A percentile compares a stretch with the other conserved stretches of the same genome.
Conservation (phyloP, 192 early-diverging fungal genomes). For the Mortierella alpina region DNA sequence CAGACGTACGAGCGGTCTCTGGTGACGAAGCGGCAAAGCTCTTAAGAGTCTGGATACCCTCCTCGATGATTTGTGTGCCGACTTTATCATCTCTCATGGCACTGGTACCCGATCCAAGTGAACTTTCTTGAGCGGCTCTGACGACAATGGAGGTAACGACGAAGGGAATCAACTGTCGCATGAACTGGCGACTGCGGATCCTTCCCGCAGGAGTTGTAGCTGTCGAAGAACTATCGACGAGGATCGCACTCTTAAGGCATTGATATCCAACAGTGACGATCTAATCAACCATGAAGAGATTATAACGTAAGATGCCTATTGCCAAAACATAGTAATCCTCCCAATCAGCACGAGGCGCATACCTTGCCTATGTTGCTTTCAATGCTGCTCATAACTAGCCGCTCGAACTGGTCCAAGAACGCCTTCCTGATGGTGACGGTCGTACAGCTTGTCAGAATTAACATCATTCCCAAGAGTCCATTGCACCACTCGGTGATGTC, state of each 20-base stretch:
- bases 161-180: conserved; percentile 44
- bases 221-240: conserved; percentile 18
- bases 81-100: conserved; percentile 23
- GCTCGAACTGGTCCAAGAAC: conserved; percentile 39
- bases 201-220: conserved; percentile 1
- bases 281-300: conserved; percentile 8
- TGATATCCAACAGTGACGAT: conserved; percentile 51
- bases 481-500: conserved; percentile 51
- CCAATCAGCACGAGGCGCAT: not conserved
- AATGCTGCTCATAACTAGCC: conserved; percentile 45
- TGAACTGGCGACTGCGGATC: conserved; percentile 25
- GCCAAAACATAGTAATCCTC: too few relatives aligned
- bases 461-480: conserved; percentile 46
- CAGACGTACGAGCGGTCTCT: conserved; percentile 56
- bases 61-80: conserved; percentile 52
- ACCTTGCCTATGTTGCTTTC: conserved; percentile 44
- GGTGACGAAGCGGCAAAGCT: conserved; percentile 45
- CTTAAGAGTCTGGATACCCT: conserved; percentile 62
- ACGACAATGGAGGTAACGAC: conserved; percentile 50
- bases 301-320: too few relatives aligned
- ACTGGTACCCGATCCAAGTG: not conserved
- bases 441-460: conserved; percentile 36
- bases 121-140: conserved; percentile 29
- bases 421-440: conserved; percentile 16
- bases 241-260: conserved; percentile 31